Percentiles rank a stretch among this genome's conserved stretches.
These are phyloP conservation scores for Thermothelomyces thermophilus DNA, from an alignment of 2,329 filamentous ascomycete species.

Conservation along the genomic window DNA sequence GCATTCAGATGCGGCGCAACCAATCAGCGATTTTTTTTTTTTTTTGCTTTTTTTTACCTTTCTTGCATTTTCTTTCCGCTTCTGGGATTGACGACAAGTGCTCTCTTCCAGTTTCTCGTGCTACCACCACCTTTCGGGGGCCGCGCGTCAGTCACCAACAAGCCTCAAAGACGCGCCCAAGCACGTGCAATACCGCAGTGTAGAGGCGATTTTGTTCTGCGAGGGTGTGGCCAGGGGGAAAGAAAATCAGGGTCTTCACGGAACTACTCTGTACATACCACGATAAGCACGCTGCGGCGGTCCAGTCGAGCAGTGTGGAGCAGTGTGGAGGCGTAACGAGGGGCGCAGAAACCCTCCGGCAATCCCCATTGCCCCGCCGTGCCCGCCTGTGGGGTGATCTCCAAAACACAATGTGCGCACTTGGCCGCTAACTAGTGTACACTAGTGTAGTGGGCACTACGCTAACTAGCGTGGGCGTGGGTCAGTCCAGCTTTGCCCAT, in stretches of 20 bases:
- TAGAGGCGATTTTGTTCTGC: too few relatives aligned
- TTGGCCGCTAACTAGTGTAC: too few relatives aligned
- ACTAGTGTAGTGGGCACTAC: too few relatives aligned
- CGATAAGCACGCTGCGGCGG: too few relatives aligned
- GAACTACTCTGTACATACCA: background rate
- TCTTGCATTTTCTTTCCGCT: too few relatives aligned
- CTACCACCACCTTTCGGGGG: too few relatives aligned
- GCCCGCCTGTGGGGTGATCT: background rate
- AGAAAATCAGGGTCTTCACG: too few relatives aligned
- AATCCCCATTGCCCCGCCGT: background rate
- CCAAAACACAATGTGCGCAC: too few relatives aligned
- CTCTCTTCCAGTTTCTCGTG: background rate
- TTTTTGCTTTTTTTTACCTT: too few relatives aligned
- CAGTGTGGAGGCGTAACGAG: too few relatives aligned
- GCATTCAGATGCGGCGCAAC: background rate
- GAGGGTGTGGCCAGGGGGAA: too few relatives aligned
- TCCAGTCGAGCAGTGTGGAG: too few relatives aligned
- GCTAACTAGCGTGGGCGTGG: background rate
- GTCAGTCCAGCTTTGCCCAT: background rate
- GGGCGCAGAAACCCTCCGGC: background rate
- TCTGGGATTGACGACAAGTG: slow-evolving; percentile 8
- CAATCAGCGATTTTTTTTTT: slow-evolving; percentile 7
- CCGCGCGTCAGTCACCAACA: background rate
- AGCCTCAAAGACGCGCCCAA: background rate
- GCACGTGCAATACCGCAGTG: background rate